Evolutionary conservation across 306 rosid genomes (phyloP), one percentile per base, ranked within the genome.

Genomic region (Glycine tomentella): DNA sequence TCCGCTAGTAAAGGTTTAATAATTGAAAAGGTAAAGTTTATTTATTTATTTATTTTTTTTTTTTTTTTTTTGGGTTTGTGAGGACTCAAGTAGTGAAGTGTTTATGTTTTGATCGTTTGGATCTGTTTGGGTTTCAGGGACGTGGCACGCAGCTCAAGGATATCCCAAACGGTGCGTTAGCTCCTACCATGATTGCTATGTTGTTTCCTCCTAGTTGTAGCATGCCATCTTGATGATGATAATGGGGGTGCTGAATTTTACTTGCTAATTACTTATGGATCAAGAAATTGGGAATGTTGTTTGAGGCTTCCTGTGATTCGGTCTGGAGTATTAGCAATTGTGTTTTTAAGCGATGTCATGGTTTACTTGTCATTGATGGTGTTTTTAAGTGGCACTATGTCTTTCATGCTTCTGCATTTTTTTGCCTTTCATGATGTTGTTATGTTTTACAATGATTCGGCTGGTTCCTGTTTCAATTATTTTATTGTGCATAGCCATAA

Each of bases 91-190:
- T 25, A 25, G 31, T 34, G 2, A 42, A 79, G 13, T 64, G 3
- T 45, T 63, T 1, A 4, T 65, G 65, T 31, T 77, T 81, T 70
- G 15, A 20, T 81, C 17, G 10, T 53, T 34, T 79, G 67, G 49
- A 20, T 51, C 31, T 82, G 51, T 53, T 63, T 25, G 31, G 31
- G 12, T 87, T 87, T 75, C 93, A 96, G 99, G 99, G 99, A 45
- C 85, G 81, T 17, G 99, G 99, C 31, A 86, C 90, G 0, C 96
- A 88, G 74, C 97, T 96, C 34, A 93, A 90, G 88, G 98, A 90
- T 55, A 96, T 96, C 51, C 99, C 99, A 2, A 96, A 93, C 9
- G 99, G 99, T 96, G 82, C 44, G 89, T 63, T 61, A 14, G 55
- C 55, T 49, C 5, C 11, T 5, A 1, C 0, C 36, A 20, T 16